These are phyloP conservation scores for Termitomyces sp. DNA, from an alignment of 768 basidiomycete genomes.

Conservation along the genomic window DNA sequence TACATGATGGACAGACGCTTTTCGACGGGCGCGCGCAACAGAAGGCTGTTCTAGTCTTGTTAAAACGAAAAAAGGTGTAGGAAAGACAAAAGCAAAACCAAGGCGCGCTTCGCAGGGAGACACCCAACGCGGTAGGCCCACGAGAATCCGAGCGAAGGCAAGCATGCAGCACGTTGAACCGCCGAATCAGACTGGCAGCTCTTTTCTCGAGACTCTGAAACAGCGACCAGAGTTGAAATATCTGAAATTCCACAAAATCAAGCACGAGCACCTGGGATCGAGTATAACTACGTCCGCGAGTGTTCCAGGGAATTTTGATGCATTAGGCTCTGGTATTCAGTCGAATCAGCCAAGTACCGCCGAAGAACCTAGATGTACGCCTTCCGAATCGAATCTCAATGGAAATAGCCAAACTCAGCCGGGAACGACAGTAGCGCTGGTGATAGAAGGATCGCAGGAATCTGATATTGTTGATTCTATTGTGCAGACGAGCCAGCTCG, in stretches of 20 bases:
- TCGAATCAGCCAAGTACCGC: background rate
- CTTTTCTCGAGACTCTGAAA: background rate
- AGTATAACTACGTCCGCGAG: background rate
- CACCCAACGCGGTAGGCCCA: background rate
- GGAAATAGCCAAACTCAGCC: background rate
- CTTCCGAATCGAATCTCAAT: background rate
- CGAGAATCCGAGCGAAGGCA: background rate
- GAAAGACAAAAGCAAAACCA: background rate
- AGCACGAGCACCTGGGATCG: background rate
- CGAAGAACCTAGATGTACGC: background rate
- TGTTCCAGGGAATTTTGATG: background rate
- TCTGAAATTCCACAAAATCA: background rate
- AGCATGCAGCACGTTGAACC: background rate
- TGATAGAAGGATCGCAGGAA: background rate
- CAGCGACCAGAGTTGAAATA: background rate
- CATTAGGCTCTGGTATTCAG: background rate
- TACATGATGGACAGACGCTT: background rate
- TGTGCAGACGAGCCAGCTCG: background rate
- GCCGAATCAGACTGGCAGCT: background rate
- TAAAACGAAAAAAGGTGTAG: background rate
- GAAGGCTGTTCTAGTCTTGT: background rate
- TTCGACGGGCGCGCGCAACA: background rate
- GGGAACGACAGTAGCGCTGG: background rate
- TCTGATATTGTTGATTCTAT: background rate
- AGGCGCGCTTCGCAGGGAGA: background rate